Conservation (phyloP, 2,329 filamentous ascomycete genomes). For the Botryotinia convoluta region DNA sequence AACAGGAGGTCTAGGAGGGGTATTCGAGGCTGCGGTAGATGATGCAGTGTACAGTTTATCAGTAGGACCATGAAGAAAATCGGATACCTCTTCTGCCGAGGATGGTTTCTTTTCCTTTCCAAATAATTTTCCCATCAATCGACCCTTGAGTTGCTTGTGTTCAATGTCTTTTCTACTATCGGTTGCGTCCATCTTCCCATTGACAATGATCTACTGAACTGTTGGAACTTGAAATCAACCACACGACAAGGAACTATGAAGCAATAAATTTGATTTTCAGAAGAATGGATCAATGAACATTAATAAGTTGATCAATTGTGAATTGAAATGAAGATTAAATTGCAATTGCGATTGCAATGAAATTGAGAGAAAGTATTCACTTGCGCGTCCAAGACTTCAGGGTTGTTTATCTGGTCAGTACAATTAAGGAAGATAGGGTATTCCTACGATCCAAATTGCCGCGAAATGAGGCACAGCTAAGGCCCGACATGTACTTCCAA, state of each 20-base stretch:
- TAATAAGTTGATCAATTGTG: not conserved
- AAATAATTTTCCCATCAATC: slow-evolving; percentile 56
- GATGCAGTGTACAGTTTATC: slow-evolving; percentile 51
- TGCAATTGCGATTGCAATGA: slow-evolving; percentile 1
- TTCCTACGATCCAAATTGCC: slow-evolving; percentile 12
- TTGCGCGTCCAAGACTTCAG: slow-evolving; percentile 1
- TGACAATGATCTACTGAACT: not conserved
- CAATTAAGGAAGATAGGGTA: slow-evolving; percentile 11
- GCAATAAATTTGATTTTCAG: not conserved
- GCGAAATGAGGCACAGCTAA: slow-evolving; percentile 12
- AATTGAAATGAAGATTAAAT: not conserved
- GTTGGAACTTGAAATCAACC: slow-evolving; percentile 2
- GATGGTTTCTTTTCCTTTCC: slow-evolving; percentile 33
- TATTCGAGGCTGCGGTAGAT: slow-evolving; percentile 44
- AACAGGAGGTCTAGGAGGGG: slow-evolving; percentile 22
- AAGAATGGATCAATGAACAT: not conserved
- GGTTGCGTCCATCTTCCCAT: slow-evolving; percentile 18
- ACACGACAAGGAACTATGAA: slow-evolving; percentile 9
- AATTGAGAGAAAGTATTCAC: not conserved
- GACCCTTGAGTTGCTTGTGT: slow-evolving; percentile 34
- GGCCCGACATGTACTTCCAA: not conserved
- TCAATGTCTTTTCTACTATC: slow-evolving; percentile 32
- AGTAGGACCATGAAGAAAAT: slow-evolving; percentile 56
- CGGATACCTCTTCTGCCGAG: slow-evolving; percentile 51
- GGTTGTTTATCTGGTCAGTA: slow-evolving; percentile 4